Evolutionary conservation across 1,139 yeast genomes (phyloP).

Genomic region (Nadsonia starkeyi-henricii): DNA sequence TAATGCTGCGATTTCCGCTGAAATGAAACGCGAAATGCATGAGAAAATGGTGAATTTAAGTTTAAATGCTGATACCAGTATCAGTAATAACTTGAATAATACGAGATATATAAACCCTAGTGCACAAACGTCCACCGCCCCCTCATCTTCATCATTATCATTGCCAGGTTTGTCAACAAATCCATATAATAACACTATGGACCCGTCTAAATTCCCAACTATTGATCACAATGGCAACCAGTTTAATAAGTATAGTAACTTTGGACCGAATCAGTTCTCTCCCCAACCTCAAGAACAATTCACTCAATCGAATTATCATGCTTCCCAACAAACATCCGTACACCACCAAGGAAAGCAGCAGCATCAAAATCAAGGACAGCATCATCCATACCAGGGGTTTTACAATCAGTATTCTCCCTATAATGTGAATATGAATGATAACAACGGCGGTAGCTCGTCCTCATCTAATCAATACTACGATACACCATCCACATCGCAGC

Average conservation of each 20-base stretch:
- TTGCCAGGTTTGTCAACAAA: not conserved
- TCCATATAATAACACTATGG: too few relatives aligned
- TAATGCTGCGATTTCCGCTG: not conserved
- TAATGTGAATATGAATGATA: not conserved
- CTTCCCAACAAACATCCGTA: too few relatives aligned
- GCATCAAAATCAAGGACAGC: slow-evolving; percentile 4
- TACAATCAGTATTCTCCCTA: not conserved
- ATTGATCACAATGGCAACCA: too few relatives aligned
- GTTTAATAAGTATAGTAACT: too few relatives aligned
- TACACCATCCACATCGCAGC: too few relatives aligned
- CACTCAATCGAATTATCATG: too few relatives aligned
- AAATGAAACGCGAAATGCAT: not conserved
- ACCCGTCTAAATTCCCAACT: too few relatives aligned
- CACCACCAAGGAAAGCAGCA: not conserved
- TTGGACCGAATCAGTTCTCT: too few relatives aligned
- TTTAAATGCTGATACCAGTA: not conserved
- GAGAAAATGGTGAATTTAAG: not conserved
- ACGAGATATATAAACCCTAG: slow-evolving; percentile 14
- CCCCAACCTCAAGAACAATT: too few relatives aligned
- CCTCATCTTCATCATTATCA: slow-evolving; percentile 6
- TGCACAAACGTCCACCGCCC: slow-evolving; percentile 10
- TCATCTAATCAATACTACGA: not conserved
- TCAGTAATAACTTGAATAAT: not conserved
- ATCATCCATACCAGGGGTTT: slow-evolving; percentile 1
- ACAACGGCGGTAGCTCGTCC: not conserved